Evolutionary conservation across 2,329 filamentous ascomycete species (phyloP).

Genomic region (Pleomassaria siparia): DNA sequence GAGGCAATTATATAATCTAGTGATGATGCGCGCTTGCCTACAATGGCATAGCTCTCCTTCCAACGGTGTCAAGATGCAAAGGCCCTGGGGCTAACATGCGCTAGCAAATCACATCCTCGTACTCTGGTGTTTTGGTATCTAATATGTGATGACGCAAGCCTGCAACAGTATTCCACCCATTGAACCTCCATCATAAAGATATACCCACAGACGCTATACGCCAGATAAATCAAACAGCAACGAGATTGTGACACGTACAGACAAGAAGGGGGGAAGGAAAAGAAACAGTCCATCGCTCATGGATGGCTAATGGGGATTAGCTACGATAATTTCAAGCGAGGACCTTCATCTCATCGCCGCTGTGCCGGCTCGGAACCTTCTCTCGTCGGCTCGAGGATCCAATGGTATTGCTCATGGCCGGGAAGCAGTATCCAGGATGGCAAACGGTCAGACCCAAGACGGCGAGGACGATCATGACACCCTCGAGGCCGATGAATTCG

Average conservation of each 20-base stretch:
- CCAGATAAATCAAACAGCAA: background rate
- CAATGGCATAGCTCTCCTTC: too few relatives aligned
- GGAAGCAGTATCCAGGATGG: slow-evolving; percentile 49
- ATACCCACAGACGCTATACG: background rate
- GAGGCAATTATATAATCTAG: too few relatives aligned
- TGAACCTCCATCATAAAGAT: background rate
- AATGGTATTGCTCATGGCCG: slow-evolving; percentile 21
- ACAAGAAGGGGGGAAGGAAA: background rate
- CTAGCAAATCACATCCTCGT: background rate
- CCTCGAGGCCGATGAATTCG: slow-evolving; percentile 55
- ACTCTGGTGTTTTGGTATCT: background rate
- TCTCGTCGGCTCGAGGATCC: background rate
- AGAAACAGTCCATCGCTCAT: background rate
- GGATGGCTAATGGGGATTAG: background rate
- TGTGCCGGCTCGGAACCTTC: slow-evolving; percentile 2
- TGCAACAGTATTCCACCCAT: too few relatives aligned
- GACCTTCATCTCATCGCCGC: slow-evolving; percentile 7
- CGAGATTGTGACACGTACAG: background rate
- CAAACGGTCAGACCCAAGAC: slow-evolving; percentile 49
- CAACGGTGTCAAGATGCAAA: too few relatives aligned
- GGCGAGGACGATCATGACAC: slow-evolving; percentile 55
- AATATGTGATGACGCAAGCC: too few relatives aligned
- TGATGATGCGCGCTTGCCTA: too few relatives aligned
- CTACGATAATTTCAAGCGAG: slow-evolving; percentile 2
- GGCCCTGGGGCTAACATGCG: background rate